phyloP scores from a whole-genome alignment of 2,329 filamentous ascomycete genomes.

The Plenodomus tracheiphilus region DNA sequence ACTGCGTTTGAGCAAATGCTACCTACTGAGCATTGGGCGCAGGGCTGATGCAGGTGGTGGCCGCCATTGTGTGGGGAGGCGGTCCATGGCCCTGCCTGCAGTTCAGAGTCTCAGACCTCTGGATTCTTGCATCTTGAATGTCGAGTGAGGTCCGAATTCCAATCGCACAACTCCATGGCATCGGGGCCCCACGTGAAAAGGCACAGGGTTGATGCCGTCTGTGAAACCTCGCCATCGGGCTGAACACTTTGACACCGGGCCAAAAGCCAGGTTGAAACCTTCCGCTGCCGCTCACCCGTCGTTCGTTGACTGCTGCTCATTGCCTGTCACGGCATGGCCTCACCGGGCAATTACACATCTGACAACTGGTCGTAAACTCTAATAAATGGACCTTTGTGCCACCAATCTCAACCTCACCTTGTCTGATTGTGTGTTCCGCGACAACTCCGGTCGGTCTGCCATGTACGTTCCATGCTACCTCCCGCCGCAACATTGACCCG shows the following conservation, averaged over 20 bases:
- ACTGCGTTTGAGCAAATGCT: too few relatives aligned
- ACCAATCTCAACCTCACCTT: not conserved
- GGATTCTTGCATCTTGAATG: too few relatives aligned
- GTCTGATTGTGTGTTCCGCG: not conserved
- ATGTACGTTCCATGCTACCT: too few relatives aligned
- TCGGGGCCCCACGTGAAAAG: conserved; percentile 20
- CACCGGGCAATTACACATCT: not conserved
- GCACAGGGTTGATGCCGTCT: conserved; percentile 12
- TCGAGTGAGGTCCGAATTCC: conserved; percentile 9
- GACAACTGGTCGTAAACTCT: not conserved
- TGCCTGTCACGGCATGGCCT: not conserved
- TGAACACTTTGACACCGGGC: conserved; percentile 10
- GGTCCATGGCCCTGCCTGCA: conserved; percentile 6
- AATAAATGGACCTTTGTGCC: not conserved
- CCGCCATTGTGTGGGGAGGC: conserved; percentile 2
- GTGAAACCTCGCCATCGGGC: conserved; percentile 15
- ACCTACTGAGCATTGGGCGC: not conserved
- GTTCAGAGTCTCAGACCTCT: too few relatives aligned
- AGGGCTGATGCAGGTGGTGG: conserved; percentile 9
- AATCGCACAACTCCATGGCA: conserved; percentile 12
- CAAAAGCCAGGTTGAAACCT: conserved; percentile 11
- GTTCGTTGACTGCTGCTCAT: not conserved
- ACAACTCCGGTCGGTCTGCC: too few relatives aligned
- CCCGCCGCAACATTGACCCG: too few relatives aligned
- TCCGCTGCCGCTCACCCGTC: conserved; percentile 7